phyloP scores from a whole-genome alignment of 164 flowering plant genomes.

The Stephania cephalantha region DNA sequence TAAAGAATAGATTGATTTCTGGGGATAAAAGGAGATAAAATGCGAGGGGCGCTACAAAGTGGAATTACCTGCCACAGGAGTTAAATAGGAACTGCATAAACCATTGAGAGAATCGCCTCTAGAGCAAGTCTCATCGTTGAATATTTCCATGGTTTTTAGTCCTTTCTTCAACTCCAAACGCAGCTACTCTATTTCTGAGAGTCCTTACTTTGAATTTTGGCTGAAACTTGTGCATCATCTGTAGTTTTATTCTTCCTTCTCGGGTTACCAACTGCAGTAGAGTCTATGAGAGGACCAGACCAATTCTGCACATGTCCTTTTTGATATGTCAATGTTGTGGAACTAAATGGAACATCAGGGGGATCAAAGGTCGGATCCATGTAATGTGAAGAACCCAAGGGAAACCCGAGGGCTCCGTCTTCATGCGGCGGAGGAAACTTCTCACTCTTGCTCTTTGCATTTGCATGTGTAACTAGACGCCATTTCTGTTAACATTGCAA shows the following conservation, averaged over 20 bases:
- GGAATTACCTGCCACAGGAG: not conserved
- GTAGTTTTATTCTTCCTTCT: conserved; percentile 45
- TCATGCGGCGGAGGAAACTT: conserved; percentile 98
- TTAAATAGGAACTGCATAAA: not conserved
- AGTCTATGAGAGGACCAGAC: conserved; percentile 82
- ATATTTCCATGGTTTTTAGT: conserved; percentile 15
- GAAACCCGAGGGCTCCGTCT: conserved; percentile 88
- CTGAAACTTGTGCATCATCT: conserved; percentile 22
- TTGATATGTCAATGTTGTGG: conserved; percentile 55
- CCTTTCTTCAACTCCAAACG: conserved; percentile 27
- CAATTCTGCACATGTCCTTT: conserved; percentile 73
- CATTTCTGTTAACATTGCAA: conserved; percentile 48
- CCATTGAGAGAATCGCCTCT: not conserved
- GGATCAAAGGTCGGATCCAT: conserved; percentile 67
- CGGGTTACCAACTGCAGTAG: conserved; percentile 37
- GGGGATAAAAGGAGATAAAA: not conserved
- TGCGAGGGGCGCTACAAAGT: conserved; percentile 5
- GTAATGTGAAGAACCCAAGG: conserved; percentile 61
- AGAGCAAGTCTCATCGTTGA: not conserved
- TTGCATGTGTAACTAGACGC: conserved; percentile 79
- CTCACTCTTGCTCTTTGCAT: conserved; percentile 97
- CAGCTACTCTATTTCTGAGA: conserved; percentile 26
- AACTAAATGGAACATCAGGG: conserved; percentile 69
- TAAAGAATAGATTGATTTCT: not conserved
- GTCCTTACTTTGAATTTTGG: conserved; percentile 22